A percentile compares a stretch with the other conserved stretches of the same genome.
These are phyloP conservation scores for Anthostomella pinea DNA, from an alignment of 2,329 filamentous ascomycete species.

Conservation along the genomic window DNA sequence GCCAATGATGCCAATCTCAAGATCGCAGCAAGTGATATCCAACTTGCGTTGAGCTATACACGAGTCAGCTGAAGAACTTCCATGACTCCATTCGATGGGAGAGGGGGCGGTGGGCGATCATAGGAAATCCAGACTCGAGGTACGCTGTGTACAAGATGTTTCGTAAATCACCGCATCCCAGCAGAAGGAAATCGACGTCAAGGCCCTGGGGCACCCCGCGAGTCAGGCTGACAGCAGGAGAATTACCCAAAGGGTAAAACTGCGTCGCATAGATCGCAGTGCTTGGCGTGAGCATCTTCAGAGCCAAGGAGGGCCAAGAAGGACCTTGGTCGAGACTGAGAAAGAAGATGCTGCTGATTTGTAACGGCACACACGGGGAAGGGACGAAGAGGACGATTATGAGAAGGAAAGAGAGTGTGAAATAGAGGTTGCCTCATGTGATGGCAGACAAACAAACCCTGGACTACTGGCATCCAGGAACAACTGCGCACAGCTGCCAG, in stretches of 20 bases:
- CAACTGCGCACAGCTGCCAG: too few species aligned
- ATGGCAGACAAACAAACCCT: too few species aligned
- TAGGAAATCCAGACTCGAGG: slow-evolving; percentile 37
- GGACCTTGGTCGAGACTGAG: too few species aligned
- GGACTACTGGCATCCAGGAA: too few species aligned
- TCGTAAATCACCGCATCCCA: slow-evolving; percentile 56
- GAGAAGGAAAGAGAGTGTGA: too few species aligned
- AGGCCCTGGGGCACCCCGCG: slow-evolving; percentile 44
- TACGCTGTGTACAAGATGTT: slow-evolving; percentile 55
- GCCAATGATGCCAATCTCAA: slow-evolving; percentile 50
- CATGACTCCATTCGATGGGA: too few species aligned
- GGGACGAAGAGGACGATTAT: too few species aligned
- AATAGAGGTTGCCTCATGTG: too few species aligned
- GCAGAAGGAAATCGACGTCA: slow-evolving; percentile 48
- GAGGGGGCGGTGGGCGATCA: too few species aligned
- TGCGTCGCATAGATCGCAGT: slow-evolving; percentile 1
- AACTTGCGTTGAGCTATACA: slow-evolving; percentile 40
- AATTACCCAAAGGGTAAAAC: slow-evolving; percentile 14
- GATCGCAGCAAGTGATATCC: slow-evolving; percentile 57
- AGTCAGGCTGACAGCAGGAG: slow-evolving; percentile 14
- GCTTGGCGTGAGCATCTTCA: slow-evolving; percentile 15
- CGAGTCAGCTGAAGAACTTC: slow-evolving; percentile 19
- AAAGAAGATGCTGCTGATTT: too few species aligned
- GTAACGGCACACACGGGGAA: too few species aligned
- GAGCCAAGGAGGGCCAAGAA: too few species aligned